Percentiles rank a stretch among this genome's conserved stretches.
Evolutionary conservation across 108 stramenopile genomes (phyloP).

Genomic region (Cylindrotheca closterium): DNA sequence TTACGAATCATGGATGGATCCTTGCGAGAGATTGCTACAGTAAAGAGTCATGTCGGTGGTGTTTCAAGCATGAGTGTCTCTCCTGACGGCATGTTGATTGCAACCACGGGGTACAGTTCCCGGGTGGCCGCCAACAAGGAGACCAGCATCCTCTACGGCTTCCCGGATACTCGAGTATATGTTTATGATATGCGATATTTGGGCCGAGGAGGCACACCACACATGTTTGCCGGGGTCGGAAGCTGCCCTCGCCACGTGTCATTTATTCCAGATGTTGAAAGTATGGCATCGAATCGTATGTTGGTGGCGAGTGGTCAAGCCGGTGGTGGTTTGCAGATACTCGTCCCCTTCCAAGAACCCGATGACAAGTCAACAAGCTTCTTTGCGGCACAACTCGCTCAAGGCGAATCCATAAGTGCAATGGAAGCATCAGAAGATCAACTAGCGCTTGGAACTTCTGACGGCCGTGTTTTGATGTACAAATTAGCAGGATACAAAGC

Average conservation of each 20-base stretch:
- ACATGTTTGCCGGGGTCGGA: constrained; percentile 51
- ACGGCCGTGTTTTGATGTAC: constrained; percentile 59
- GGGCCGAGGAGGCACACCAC: constrained; percentile 76
- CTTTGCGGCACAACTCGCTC: constrained; percentile 48
- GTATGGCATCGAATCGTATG: constrained; percentile 37
- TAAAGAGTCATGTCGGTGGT: constrained; percentile 63
- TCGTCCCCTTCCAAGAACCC: constrained; percentile 59
- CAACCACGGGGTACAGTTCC: constrained; percentile 69
- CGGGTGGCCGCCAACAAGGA: constrained; percentile 27
- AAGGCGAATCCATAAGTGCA: constrained; percentile 66
- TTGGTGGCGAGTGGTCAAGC: constrained; percentile 72
- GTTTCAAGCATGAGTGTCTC: constrained; percentile 63
- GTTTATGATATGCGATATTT: constrained; percentile 79
- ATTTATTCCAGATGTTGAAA: constrained; percentile 54
- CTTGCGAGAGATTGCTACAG: constrained; percentile 56
- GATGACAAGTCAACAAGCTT: constrained; percentile 44
- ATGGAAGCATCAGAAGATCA: constrained; percentile 40
- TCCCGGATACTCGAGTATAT: constrained; percentile 63
- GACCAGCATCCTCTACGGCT: constrained; percentile 62
- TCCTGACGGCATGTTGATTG: constrained; percentile 64
- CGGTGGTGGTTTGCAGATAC: constrained; percentile 72
- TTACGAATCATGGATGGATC: constrained; percentile 75
- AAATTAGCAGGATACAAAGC: constrained; percentile 45
- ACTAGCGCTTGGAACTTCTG: constrained; percentile 62
- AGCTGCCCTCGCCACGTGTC: constrained; percentile 62